phyloP scores from a whole-genome alignment of 371 early-diverging fungal species.

The Massospora cicadina region DNA sequence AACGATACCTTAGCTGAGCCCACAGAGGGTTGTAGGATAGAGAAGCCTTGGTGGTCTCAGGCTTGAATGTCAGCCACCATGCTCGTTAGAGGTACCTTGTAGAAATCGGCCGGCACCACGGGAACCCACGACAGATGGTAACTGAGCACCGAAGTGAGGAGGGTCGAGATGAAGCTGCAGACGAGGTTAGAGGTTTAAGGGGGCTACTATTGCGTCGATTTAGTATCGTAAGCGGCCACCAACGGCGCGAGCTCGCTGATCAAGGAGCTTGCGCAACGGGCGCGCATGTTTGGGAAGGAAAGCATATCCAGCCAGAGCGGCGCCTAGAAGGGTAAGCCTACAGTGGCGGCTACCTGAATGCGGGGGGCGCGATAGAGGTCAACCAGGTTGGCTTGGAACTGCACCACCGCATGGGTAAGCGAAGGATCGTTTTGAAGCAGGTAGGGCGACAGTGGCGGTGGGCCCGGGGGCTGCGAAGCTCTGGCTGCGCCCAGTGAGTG shows the following conservation, averaged over 20 bases:
- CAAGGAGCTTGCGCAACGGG: conserved; percentile 25
- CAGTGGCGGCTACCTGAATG: conserved; percentile 28
- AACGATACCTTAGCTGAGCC: conserved; percentile 35
- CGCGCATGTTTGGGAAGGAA: conserved; percentile 33
- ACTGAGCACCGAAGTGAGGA: conserved; percentile 31
- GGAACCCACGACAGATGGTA: conserved; percentile 46
- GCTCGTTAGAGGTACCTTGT: conserved; percentile 12
- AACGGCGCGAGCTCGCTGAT: conserved; percentile 28
- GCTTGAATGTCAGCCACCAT: background rate
- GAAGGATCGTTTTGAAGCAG: conserved; percentile 29
- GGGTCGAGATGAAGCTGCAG: conserved; percentile 26
- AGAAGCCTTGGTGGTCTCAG: conserved; percentile 16
- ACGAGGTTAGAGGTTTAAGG: conserved; percentile 7
- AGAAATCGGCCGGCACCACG: conserved; percentile 25
- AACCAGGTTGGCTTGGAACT: conserved; percentile 29
- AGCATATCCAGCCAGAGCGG: conserved; percentile 46
- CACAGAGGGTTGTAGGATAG: conserved; percentile 44
- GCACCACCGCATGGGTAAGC: conserved; percentile 25
- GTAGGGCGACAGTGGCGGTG: conserved; percentile 16
- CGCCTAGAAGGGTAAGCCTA: conserved; percentile 18
- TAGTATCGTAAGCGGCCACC: conserved; percentile 24
- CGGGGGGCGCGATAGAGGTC: conserved; percentile 35
- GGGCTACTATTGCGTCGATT: conserved; percentile 18
- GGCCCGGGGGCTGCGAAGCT: conserved; percentile 16
- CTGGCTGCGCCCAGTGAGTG: conserved; percentile 11